A percentile compares a stretch with the other conserved stretches of the same genome.
Evolutionary conservation across 192 early-diverging fungal species (phyloP).

Genomic region (Lunasporangiospora selenospora): DNA sequence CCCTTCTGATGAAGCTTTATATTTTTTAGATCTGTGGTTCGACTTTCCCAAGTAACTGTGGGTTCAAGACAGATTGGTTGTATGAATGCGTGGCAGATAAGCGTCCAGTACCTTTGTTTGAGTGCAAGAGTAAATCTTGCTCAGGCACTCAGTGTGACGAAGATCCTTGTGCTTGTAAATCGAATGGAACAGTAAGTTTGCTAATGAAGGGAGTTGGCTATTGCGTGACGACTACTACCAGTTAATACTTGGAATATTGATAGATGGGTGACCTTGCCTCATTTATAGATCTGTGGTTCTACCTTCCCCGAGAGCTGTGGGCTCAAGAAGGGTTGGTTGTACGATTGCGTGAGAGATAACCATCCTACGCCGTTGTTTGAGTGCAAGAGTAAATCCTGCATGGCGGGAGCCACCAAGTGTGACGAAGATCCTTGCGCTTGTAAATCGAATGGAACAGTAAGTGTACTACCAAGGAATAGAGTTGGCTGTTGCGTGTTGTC

Average conservation of each 20-base stretch:
- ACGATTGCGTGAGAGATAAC: neutral
- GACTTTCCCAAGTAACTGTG: neutral
- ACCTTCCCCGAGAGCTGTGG: neutral
- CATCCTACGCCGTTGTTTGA: neutral
- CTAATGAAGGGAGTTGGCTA: neutral
- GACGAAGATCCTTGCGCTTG: neutral
- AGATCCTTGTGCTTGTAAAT: neutral
- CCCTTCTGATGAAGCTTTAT: no score
- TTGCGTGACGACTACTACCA: no score
- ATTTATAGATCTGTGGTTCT: slow-evolving; percentile 2
- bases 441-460: neutral
- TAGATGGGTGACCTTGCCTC: neutral
- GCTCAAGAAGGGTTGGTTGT: no score
- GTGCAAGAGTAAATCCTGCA: neutral
- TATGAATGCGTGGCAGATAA: neutral
- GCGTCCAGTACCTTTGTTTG: neutral
- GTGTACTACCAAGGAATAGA: neutral
- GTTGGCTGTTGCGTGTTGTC: no score
- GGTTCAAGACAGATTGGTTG: neutral
- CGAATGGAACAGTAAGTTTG: neutral
- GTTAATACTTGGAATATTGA: neutral
- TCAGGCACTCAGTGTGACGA: neutral
- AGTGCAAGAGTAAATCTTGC: neutral
- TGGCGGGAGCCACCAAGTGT: neutral
- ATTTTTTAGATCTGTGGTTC: neutral